phyloP scores from a whole-genome alignment of 2,329 filamentous ascomycete genomes.

The Bipolaris zeicola region DNA sequence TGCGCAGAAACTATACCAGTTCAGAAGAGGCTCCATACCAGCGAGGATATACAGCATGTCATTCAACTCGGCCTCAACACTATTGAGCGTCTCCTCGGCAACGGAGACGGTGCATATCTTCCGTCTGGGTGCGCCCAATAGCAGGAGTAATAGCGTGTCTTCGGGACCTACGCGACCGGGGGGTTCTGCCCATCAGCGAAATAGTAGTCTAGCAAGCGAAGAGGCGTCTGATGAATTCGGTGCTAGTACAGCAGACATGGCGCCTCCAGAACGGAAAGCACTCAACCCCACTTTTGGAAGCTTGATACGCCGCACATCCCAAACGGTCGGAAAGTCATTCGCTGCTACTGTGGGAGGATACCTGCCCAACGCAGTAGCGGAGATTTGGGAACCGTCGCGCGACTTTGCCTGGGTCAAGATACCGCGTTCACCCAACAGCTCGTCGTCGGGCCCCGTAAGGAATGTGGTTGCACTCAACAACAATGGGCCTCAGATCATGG shows the following conservation, averaged over 20 bases:
- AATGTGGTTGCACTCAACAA: constrained; percentile 98
- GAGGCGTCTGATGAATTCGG: constrained; percentile 51
- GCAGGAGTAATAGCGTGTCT: constrained; percentile 43
- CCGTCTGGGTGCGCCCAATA: constrained; percentile 62
- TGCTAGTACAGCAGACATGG: constrained; percentile 39
- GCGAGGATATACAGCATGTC: constrained; percentile 98
- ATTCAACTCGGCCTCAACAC: constrained; percentile 91
- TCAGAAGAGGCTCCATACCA: constrained; percentile 92
- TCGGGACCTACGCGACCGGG: constrained; percentile 29
- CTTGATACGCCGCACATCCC: constrained; percentile 90
- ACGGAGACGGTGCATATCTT: constrained; percentile 98
- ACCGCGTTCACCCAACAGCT: constrained; percentile 63
- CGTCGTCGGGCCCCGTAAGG: constrained; percentile 62
- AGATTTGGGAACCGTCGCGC: constrained; percentile 94
- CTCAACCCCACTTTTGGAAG: constrained; percentile 80
- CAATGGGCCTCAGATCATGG: constrained; percentile 94
- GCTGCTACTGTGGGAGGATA: constrained; percentile 91
- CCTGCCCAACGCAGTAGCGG: constrained; percentile 87
- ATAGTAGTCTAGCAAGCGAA: constrained; percentile 51
- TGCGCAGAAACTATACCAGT: constrained; percentile 93
- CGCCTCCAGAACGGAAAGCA: constrained; percentile 45
- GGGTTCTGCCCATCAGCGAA: constrained; percentile 47
- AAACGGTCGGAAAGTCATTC: constrained; percentile 87
- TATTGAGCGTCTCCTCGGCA: constrained; percentile 93
- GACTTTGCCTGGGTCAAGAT: constrained; percentile 98